These are phyloP conservation scores for Paulownia fortunei DNA, from an alignment of 257 asterid genomes.

Conservation along the genomic window DNA sequence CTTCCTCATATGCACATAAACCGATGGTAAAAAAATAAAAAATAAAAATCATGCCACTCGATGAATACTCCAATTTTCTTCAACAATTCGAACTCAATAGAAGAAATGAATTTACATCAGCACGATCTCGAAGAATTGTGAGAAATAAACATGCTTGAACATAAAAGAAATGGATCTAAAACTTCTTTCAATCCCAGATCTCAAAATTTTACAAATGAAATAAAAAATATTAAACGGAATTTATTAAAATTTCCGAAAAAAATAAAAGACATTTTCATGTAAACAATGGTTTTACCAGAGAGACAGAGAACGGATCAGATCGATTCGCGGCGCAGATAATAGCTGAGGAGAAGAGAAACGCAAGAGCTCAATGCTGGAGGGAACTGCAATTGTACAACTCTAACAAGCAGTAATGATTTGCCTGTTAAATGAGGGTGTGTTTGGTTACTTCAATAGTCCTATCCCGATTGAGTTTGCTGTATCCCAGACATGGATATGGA, in stretches of 20 bases:
- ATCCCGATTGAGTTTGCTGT: background rate
- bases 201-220: slow-evolving; percentile 20
- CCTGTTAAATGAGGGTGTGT: slow-evolving; percentile 22
- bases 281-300: slow-evolving; percentile 34
- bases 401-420: background rate
- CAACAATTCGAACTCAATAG: background rate
- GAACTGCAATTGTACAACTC: slow-evolving; percentile 25
- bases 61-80: slow-evolving; percentile 19
- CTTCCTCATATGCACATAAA: background rate
- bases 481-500: background rate
- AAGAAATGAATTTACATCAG: slow-evolving; percentile 1
- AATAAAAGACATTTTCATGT: background rate
- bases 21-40: background rate
- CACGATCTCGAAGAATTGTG: slow-evolving; percentile 14
- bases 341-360: slow-evolving; percentile 27
- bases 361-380: slow-evolving; percentile 31
- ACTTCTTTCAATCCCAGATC: slow-evolving; percentile 41
- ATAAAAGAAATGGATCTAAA: slow-evolving; percentile 41
- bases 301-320: slow-evolving; percentile 28
- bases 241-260: background rate
- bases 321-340: background rate
- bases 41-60: slow-evolving; percentile 9
- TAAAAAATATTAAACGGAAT: background rate
- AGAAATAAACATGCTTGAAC: background rate
- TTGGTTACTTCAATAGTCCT: slow-evolving; percentile 22